These are phyloP conservation scores for Furcasterigmium furcatum DNA, from an alignment of 2,329 filamentous ascomycete genomes.

Conservation along the genomic window DNA sequence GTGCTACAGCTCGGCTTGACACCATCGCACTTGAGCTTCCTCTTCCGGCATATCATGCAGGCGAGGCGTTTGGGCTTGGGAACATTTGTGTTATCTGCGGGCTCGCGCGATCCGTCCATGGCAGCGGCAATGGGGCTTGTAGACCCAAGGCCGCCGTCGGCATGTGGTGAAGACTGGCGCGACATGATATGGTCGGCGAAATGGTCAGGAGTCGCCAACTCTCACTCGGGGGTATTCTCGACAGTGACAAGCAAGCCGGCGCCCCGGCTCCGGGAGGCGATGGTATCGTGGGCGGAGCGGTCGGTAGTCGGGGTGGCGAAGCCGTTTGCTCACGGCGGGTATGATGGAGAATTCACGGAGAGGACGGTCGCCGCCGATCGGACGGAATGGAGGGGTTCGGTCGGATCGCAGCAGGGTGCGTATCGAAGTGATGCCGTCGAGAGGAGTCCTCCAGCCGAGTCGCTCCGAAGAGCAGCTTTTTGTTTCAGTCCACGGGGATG, in stretches of 20 bases:
- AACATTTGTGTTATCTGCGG: slow-evolving; percentile 52
- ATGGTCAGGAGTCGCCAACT: not conserved
- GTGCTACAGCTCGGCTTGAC: slow-evolving; percentile 82
- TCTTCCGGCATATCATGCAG: slow-evolving; percentile 88
- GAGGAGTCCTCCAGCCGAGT: too few relatives aligned
- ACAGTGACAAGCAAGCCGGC: not conserved
- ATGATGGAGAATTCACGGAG: not conserved
- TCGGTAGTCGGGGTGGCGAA: not conserved
- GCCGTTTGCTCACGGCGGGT: not conserved
- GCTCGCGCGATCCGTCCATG: slow-evolving; percentile 23
- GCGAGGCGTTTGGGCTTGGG: slow-evolving; percentile 90
- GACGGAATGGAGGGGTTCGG: too few relatives aligned
- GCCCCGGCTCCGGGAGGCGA: not conserved
- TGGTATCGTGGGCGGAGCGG: not conserved
- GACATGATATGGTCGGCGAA: not conserved
- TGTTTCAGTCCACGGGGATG: too few relatives aligned
- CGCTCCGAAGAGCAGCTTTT: too few relatives aligned
- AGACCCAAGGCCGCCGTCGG: not conserved
- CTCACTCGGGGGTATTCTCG: not conserved
- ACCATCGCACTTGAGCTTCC: slow-evolving; percentile 90
- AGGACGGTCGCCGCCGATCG: too few relatives aligned
- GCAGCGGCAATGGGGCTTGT: slow-evolving; percentile 24
- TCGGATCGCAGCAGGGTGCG: too few relatives aligned
- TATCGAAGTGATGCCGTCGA: too few relatives aligned
- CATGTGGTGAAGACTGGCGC: not conserved